phyloP scores from a whole-genome alignment of 306 rosid genomes.

The Pachyrhizus erosus region DNA sequence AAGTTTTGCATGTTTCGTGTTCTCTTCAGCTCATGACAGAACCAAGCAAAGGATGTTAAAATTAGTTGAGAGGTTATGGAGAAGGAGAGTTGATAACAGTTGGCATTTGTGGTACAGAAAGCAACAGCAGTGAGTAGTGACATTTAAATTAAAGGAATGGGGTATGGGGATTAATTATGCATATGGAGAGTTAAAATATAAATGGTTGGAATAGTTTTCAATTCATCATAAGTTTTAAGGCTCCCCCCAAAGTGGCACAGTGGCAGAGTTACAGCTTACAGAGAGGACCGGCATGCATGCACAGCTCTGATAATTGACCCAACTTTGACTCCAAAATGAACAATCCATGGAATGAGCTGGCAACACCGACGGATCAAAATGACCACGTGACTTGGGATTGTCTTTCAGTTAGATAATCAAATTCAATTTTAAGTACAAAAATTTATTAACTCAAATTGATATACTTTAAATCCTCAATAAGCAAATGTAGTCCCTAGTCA shows the following conservation, averaged over 20 bases:
- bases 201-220: conserved; percentile 10
- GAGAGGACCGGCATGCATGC: conserved; percentile 52
- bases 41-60: too few relatives aligned
- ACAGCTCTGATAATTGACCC: conserved; percentile 57
- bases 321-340: conserved; percentile 65
- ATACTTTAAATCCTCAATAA: not conserved
- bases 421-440: not conserved
- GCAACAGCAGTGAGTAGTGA: conserved; percentile 23
- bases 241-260: conserved; percentile 43
- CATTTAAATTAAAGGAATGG: conserved; percentile 23
- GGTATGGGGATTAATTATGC: too few relatives aligned
- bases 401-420: conserved; percentile 1
- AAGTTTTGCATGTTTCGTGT: not conserved
- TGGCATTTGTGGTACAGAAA: conserved; percentile 44
- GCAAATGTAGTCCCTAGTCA: too few relatives aligned
- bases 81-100: conserved; percentile 12
- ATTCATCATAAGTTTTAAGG: conserved; percentile 12
- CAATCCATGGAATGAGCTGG: conserved; percentile 66
- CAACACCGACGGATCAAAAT: conserved; percentile 65
- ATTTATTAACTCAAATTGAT: not conserved
- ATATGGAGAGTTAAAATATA: too few relatives aligned
- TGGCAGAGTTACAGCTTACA: conserved; percentile 48
- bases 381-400: conserved; percentile 59
- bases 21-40: not conserved
- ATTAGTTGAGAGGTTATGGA: conserved; percentile 18